Evolutionary conservation across 1,284 basidiomycete genomes (phyloP).

Genomic region (Sparassis latifolia): DNA sequence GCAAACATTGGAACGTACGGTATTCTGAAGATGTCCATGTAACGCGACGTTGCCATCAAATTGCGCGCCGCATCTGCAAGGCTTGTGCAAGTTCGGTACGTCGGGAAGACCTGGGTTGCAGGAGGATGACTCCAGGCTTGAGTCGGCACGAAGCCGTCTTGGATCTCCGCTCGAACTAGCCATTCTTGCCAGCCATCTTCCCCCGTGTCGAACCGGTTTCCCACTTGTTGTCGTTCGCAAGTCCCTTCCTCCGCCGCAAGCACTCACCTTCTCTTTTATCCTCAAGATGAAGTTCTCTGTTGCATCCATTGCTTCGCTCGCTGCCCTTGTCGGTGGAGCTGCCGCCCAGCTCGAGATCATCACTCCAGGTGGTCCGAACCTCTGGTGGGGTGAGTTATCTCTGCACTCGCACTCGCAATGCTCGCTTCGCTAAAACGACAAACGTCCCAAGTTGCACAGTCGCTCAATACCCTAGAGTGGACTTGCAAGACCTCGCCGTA

Average conservation of each 20-base stretch:
- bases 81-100: too few relatives aligned
- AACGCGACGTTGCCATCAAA: too few relatives aligned
- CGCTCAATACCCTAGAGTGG: slow-evolving; percentile 36
- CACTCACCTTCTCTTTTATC: neutral
- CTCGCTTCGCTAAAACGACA: neutral
- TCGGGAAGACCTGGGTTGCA: too few relatives aligned
- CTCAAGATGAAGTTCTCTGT: slow-evolving; percentile 32
- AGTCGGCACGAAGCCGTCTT: too few relatives aligned
- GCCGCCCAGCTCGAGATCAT: slow-evolving; percentile 31
- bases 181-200: too few relatives aligned
- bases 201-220: too few relatives aligned
- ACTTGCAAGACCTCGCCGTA: slow-evolving; percentile 30
- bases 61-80: too few relatives aligned
- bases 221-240: too few relatives aligned
- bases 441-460: slow-evolving; percentile 18
- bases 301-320: slow-evolving; percentile 26
- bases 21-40: too few relatives aligned
- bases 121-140: too few relatives aligned
- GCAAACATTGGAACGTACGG: too few relatives aligned
- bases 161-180: too few relatives aligned
- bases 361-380: slow-evolving; percentile 28
- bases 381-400: slow-evolving; percentile 43
- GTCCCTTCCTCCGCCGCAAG: slow-evolving; percentile 3
- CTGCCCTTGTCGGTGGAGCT: slow-evolving; percentile 29
- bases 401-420: neutral